phyloP scores from a whole-genome alignment of 176 grass and related monocot species.

The Triticum dicoccoides region DNA sequence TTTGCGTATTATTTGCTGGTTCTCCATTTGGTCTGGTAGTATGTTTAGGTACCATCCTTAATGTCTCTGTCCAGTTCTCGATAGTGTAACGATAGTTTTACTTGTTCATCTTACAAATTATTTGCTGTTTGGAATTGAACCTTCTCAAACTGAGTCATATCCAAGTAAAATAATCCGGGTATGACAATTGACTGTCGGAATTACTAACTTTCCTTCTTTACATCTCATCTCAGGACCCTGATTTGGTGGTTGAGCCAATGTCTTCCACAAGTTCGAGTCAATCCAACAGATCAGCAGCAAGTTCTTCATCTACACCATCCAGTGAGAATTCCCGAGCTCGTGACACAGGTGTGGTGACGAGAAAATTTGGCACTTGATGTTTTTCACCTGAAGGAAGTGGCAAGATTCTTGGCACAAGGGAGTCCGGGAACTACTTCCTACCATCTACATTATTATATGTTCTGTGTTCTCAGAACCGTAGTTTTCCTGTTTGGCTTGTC shows the following conservation, averaged over 20 bases:
- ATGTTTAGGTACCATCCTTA: background rate
- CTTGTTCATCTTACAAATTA: background rate
- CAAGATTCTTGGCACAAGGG: background rate
- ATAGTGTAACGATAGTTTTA: background rate
- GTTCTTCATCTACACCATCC: conserved; percentile 54
- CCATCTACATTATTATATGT: background rate
- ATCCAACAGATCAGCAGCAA: conserved; percentile 41
- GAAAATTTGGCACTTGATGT: background rate
- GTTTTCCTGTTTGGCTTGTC: background rate
- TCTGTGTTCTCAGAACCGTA: background rate
- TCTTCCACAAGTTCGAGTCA: conserved; percentile 62
- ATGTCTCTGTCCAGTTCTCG: conserved; percentile 3
- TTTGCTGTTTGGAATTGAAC: background rate
- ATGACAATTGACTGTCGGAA: background rate
- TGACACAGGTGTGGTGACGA: conserved; percentile 53
- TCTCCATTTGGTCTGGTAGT: background rate
- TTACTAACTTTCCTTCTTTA: background rate
- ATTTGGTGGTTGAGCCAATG: conserved; percentile 74
- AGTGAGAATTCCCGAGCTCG: conserved; percentile 46
- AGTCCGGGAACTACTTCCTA: background rate
- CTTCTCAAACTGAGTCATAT: conserved; percentile 10
- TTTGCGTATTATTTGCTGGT: background rate
- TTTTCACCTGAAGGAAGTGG: background rate
- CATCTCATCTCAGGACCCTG: conserved; percentile 55
- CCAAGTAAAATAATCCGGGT: background rate